Base-by-base conservation (phyloP, 495 filamentous ascomycete species). In the Aspergillus homomorphus region DNA sequence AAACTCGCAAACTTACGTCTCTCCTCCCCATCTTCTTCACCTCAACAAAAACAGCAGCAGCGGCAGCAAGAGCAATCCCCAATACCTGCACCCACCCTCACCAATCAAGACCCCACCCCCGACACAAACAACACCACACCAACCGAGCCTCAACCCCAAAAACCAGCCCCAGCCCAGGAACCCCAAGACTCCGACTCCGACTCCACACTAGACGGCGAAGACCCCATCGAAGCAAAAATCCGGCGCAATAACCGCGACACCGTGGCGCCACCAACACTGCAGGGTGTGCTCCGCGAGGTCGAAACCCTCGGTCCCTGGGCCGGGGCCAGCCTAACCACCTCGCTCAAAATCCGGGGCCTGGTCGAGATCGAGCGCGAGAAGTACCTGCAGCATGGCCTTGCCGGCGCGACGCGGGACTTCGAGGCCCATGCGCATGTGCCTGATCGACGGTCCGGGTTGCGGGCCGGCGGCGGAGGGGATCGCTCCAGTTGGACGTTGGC, bases 261-360 rank as follows among this genome's bases (percentile, higher is more conserved):
- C 60, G 75, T 74, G 41, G 67, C 66, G 0, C 71, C 73, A 8
- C 74, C 79, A 0, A 64, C 63, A 12, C 64, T 81, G 48, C 74
- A 81, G 18, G 90, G 89, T 7, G 68, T 82, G 18, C 71, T 96
- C 21, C 82, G 90, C 2, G 89, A 87, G 16, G 76, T 97, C 14
- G 89, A 95, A 64, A 90, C 88, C 5, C 75, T 98, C 0, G 94
- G 94, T 0, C 78, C 90, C 6, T 98, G 94, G 93, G 84, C 86
- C 38, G 94, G 94, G 18, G 92, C 87, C 4, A 96, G 91, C 73
- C 67, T 98, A 52, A 73, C 92, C 2, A 87, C 87, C 0, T 85
- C 86, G 51, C 74, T 96, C 62, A 92, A 92, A 62, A 79, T 94
- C 23, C 84, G 85, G 24, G 88, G 91, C 0, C 75, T 92, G 45